phyloP scores from a whole-genome alignment of 495 filamentous ascomycete genomes.

The Hypomontagnella monticulosa region DNA sequence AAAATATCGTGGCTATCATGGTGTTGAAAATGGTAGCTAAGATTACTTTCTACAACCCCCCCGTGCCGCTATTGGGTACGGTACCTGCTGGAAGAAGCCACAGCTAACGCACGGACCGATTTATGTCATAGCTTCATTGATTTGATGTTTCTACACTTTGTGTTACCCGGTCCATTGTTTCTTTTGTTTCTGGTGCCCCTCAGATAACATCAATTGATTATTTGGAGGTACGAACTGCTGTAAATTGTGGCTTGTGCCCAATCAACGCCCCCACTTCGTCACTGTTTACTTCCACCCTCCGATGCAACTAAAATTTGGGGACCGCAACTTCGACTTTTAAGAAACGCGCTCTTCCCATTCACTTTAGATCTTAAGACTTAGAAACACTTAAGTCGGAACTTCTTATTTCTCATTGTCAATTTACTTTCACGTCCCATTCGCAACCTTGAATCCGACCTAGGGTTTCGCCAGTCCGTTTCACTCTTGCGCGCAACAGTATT shows the following conservation, averaged over 20 bases:
- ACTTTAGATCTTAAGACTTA: constrained; percentile 8
- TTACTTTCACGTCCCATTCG: neutral
- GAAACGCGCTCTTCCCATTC: constrained; percentile 27
- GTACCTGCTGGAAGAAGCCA: constrained; percentile 13
- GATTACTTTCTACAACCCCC: too few relatives aligned
- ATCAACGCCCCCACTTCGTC: constrained; percentile 31
- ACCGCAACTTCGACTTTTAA: constrained; percentile 42
- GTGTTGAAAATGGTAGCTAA: too few relatives aligned
- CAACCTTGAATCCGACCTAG: constrained; percentile 7
- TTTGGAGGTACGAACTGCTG: constrained; percentile 4
- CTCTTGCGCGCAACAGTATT: constrained; percentile 19
- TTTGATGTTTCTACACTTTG: too few relatives aligned
- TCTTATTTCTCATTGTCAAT: constrained; percentile 9
- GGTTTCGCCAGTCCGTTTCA: constrained; percentile 11
- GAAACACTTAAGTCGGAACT: constrained; percentile 13
- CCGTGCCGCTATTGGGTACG: neutral
- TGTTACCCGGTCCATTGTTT: too few relatives aligned
- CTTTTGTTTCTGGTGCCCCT: constrained; percentile 1
- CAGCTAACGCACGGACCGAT: constrained; percentile 4
- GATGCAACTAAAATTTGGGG: constrained; percentile 40
- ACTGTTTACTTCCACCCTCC: constrained; percentile 38
- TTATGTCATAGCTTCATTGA: constrained; percentile 24
- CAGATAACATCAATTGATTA: neutral
- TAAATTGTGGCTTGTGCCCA: constrained; percentile 25
- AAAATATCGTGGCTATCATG: too few relatives aligned